phyloP scores from a whole-genome alignment of 1,284 basidiomycete genomes.

The Cystobasidium slooffiae region DNA sequence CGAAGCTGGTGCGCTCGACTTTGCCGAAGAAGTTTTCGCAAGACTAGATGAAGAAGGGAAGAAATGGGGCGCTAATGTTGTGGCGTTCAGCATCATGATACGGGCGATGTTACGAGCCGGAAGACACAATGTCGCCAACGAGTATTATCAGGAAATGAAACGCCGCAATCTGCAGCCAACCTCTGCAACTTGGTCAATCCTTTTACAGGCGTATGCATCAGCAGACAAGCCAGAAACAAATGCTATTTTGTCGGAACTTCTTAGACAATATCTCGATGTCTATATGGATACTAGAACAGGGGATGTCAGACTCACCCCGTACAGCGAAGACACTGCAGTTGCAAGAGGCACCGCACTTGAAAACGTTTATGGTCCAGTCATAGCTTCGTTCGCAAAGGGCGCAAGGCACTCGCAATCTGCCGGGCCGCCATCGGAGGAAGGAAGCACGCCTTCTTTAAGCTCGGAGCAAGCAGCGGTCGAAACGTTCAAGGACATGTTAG shows the following conservation, averaged over 20 bases:
- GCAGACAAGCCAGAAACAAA: slow-evolving; percentile 57
- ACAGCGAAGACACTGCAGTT: slow-evolving; percentile 47
- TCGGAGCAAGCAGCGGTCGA: slow-evolving; percentile 64
- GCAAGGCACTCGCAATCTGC: slow-evolving; percentile 5
- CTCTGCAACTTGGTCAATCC: slow-evolving; percentile 71
- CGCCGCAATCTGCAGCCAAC: slow-evolving; percentile 70
- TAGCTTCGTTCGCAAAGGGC: slow-evolving; percentile 14
- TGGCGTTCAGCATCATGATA: slow-evolving; percentile 83
- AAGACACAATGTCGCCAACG: slow-evolving; percentile 66
- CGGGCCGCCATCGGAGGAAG: slow-evolving; percentile 33
- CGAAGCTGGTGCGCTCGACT: slow-evolving; percentile 70
- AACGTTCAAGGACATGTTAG: slow-evolving; percentile 65
- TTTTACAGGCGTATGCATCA: slow-evolving; percentile 68
- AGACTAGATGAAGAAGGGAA: slow-evolving; percentile 65
- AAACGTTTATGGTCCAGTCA: slow-evolving; percentile 45
- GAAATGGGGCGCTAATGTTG: slow-evolving; percentile 57
- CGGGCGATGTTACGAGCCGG: slow-evolving; percentile 71
- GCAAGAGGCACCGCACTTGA: slow-evolving; percentile 51
- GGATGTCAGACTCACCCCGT: neutral
- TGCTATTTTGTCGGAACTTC: slow-evolving; percentile 40
- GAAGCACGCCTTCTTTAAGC: slow-evolving; percentile 47
- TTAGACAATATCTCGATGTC: slow-evolving; percentile 4
- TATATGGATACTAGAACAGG: slow-evolving; percentile 6
- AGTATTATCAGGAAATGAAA: slow-evolving; percentile 75
- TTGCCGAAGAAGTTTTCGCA: slow-evolving; percentile 70